Conservation (phyloP, 352 stramenopile species). For the Pythium phragmitis region DNA sequence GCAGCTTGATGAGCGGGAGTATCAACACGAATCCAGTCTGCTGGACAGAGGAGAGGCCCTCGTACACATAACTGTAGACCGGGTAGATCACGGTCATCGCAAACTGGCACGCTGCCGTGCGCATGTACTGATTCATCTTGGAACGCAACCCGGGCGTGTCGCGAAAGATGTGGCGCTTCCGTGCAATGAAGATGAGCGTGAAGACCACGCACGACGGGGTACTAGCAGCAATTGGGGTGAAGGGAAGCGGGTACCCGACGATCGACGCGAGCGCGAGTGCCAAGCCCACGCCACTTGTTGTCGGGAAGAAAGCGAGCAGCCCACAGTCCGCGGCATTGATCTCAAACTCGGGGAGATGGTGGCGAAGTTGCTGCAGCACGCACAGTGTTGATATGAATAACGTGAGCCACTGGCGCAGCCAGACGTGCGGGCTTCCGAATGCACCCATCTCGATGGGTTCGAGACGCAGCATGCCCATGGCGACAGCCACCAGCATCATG, state of each 20-base stretch:
- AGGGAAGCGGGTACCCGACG: constrained; percentile 43
- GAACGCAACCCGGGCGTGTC: neutral
- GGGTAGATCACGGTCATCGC: constrained; percentile 35
- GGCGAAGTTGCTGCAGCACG: constrained; percentile 11
- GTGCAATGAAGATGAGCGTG: neutral
- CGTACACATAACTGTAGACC: constrained; percentile 41
- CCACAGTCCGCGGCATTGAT: neutral
- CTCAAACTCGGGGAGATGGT: constrained; percentile 17
- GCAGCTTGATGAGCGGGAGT: constrained; percentile 42
- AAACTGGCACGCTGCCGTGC: constrained; percentile 16
- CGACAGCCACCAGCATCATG: constrained; percentile 6
- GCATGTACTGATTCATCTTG: constrained; percentile 12
- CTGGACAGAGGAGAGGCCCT: constrained; percentile 18
- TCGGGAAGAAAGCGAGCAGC: neutral
- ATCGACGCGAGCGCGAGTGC: neutral
- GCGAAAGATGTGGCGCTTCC: constrained; percentile 5
- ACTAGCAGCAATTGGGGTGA: constrained; percentile 37
- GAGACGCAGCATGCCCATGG: constrained; percentile 16
- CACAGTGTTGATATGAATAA: constrained; percentile 10
- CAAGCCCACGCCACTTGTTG: neutral
- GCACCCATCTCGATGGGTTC: constrained; percentile 9
- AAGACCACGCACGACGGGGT: constrained; percentile 30
- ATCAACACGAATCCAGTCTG: constrained; percentile 39
- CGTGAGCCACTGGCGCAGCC: constrained; percentile 15
- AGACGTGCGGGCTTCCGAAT: constrained; percentile 10